These are phyloP conservation scores for Dillenia suffruticosa DNA, from an alignment of 164 flowering plant genomes.

Conservation along the genomic window DNA sequence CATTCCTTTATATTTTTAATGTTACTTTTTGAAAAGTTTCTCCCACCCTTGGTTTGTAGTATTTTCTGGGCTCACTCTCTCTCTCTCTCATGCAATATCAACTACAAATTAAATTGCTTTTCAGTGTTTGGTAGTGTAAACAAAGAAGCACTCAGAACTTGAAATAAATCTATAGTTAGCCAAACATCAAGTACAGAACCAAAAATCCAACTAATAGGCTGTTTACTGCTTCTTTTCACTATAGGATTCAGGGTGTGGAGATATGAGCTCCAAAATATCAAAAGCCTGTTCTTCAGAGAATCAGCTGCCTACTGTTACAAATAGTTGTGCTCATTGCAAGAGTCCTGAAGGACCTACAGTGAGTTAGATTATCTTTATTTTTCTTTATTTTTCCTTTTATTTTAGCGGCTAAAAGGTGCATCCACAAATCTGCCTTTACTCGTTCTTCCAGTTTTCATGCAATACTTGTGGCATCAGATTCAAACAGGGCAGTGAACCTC, in stretches of 20 bases:
- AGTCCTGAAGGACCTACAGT: constrained; percentile 15
- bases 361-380: neutral
- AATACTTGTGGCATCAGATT: constrained; percentile 15
- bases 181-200: neutral
- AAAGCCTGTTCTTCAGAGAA: constrained; percentile 2
- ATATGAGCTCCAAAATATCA: neutral
- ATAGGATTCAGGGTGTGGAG: constrained; percentile 15
- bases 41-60: too few species aligned
- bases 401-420: neutral
- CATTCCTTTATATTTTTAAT: too few species aligned
- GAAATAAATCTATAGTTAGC: neutral
- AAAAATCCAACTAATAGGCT: neutral
- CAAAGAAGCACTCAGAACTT: neutral
- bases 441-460: constrained; percentile 11
- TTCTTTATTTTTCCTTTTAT: neutral
- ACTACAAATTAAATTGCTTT: neutral
- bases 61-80: too few species aligned
- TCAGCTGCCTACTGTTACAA: neutral
- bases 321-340: constrained; percentile 10
- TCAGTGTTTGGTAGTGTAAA: too few species aligned
- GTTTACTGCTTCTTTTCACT: neutral
- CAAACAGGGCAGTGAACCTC: constrained; percentile 4
- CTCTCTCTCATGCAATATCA: too few species aligned
- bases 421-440: neutral
- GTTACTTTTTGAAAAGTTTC: too few species aligned